These are phyloP conservation scores for Globisporangium sylvaticum DNA, from an alignment of 352 stramenopile species.

Conservation along the genomic window DNA sequence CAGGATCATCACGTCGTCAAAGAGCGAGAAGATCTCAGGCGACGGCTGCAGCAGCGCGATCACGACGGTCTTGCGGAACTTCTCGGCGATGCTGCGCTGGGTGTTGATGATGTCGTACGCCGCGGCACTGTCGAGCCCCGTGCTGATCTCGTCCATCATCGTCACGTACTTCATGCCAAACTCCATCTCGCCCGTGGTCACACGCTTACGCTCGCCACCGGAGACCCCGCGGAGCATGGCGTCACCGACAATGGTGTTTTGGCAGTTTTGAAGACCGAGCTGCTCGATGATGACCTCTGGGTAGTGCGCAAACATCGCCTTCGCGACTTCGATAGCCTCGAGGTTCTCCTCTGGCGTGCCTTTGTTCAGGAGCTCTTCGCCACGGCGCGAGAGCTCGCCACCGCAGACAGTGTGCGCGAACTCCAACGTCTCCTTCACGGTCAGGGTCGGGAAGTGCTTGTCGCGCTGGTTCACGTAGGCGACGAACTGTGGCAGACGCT, in stretches of 20 bases:
- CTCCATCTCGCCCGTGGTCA: constrained; percentile 76
- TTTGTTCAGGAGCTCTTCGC: constrained; percentile 32
- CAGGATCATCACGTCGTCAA: constrained; percentile 93
- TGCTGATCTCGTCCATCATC: constrained; percentile 90
- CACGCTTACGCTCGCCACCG: constrained; percentile 68
- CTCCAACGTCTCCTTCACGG: constrained; percentile 43
- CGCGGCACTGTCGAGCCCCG: constrained; percentile 83
- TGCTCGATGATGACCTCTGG: constrained; percentile 38
- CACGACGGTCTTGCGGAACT: constrained; percentile 48
- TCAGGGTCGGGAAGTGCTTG: constrained; percentile 42
- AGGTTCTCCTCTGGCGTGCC: constrained; percentile 32
- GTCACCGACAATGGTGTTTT: constrained; percentile 34
- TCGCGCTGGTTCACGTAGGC: constrained; percentile 44
- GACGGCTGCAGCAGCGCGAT: constrained; percentile 88
- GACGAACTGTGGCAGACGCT: constrained; percentile 40
- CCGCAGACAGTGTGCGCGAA: constrained; percentile 52
- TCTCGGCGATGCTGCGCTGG: constrained; percentile 41
- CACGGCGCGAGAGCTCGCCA: constrained; percentile 23
- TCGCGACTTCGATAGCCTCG: constrained; percentile 17
- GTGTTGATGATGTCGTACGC: constrained; percentile 64
- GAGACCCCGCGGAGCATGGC: constrained; percentile 64
- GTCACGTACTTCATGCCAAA: constrained; percentile 79
- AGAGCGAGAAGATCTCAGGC: constrained; percentile 90
- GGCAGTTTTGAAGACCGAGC: constrained; percentile 10
- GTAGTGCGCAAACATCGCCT: constrained; percentile 26